Evolutionary conservation across 2,329 filamentous ascomycete species (phyloP), one percentile per base, ranked within the genome.

Genomic region (Alternaria postmessia): DNA sequence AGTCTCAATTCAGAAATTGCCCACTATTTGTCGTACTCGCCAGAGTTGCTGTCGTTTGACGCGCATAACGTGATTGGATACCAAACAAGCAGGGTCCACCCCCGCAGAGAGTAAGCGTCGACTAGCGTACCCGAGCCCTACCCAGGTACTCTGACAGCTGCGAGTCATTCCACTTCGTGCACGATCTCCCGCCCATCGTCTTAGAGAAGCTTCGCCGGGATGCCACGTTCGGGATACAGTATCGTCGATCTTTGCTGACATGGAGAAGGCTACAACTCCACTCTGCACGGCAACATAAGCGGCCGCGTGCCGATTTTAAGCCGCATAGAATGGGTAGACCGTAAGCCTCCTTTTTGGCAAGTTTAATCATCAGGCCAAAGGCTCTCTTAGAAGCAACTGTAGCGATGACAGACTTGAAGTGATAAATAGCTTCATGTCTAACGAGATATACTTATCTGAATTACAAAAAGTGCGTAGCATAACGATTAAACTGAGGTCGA

Each of bases 211-310:
- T 26, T 51, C 34, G 16, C 48, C 22, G 34, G 26, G 22, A 2
- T 28, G 7, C 42, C 42, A 28, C 1, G 22, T 30, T 46, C 7
- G 1, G 14, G 41, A 3, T 43, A 43, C 41, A 65, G 59, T 66
- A 53, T 53, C 16, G 36, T 18, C 7, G 36, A 38, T 38, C 36
- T 38, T 2, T 38, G 36, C 36, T 38, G 36, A 38, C 36, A n/a
- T 18, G 36, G 6, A 18, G 3, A 18, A 18, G 3, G 16, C 16
- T 16, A 38, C n/a, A 38, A 7, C 3, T 38, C 36, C 16, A 38
- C n/a, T 38, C 36, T 38, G 36, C n/a, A 9, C 36, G 36, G 16
- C 36, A 38, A 11, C 4, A 38, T 8, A 38, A 0, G 16, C 36
- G 36, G 36, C 36, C 7, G 7, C 16, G n/a, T n/a, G 36, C 7